Evolutionary conservation across 345 rosid species (phyloP), one percentile per base, ranked within the genome.

Genomic region (Ailanthus altissimus): DNA sequence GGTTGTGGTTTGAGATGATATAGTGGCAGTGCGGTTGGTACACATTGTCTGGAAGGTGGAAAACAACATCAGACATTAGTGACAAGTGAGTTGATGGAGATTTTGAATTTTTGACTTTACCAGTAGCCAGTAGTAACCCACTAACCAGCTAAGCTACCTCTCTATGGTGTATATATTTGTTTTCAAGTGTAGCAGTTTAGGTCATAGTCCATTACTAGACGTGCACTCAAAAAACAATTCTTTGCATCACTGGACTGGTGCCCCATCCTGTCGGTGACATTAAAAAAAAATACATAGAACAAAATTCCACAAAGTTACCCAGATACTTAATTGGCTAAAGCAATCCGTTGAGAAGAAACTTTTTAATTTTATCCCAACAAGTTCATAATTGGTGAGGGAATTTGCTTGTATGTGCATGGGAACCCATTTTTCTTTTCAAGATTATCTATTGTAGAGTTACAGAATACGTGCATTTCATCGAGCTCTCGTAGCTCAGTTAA

Each of bases 401-500:
- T n/a, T n/a, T n/a, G n/a, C n/a, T n/a, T n/a, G n/a, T n/a, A n/a
- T n/a, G n/a, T n/a, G n/a, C n/a, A n/a, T n/a, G n/a, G n/a, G n/a
- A n/a, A n/a, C n/a, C n/a, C n/a, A n/a, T n/a, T n/a, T n/a, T n/a
- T n/a, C n/a, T n/a, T n/a, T n/a, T n/a, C n/a, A n/a, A n/a, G n/a
- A n/a, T n/a, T n/a, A n/a, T n/a, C n/a, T n/a, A n/a, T 1, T 32
- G 3, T 32, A 32, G 38, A 1, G 38, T 3, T 32, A 1, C 3
- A 32, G 38, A 32, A 32, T 32, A 32, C 1, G 3, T 3, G 3
- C 3, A 32, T 32, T 32, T 32, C 9, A 64, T 40, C 1, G 0
- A 49, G 93, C 97, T 93, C 88, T 96, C 87, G 88, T 96, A 91
- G 97, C 97, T 94, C 94, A 92, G 94, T 88, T 92, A 95, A 95